Conservation (phyloP, 257 asterid genomes). For the Rubia yunnanensis region DNA sequence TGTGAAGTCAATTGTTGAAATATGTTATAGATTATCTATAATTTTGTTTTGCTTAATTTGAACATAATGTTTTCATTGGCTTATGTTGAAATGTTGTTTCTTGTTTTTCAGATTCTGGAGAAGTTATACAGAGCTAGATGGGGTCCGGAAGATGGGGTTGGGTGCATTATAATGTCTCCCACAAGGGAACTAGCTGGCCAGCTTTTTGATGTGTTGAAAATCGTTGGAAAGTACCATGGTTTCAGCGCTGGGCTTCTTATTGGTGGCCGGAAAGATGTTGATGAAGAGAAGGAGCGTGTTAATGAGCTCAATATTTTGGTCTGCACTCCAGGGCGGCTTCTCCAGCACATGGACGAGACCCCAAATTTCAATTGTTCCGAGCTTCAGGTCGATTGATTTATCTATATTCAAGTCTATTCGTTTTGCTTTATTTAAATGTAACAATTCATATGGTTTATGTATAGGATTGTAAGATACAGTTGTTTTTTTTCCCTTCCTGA, state of each 20-base stretch:
- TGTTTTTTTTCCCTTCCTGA: neutral
- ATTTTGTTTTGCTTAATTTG: neutral
- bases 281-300: constrained; percentile 73
- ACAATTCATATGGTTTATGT: neutral
- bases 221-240: constrained; percentile 78
- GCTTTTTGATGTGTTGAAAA: constrained; percentile 61
- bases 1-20: neutral
- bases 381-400: constrained; percentile 62
- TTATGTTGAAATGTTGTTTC: constrained; percentile 6
- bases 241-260: constrained; percentile 95
- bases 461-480: neutral
- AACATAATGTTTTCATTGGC: neutral
- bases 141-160: constrained; percentile 98
- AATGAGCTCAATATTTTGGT: constrained; percentile 75
- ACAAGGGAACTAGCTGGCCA: constrained; percentile 91
- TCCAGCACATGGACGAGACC: constrained; percentile 99
- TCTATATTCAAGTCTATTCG: neutral
- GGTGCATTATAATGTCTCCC: constrained; percentile 87
- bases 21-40: neutral
- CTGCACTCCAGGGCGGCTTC: constrained; percentile 96
- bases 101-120: constrained; percentile 58
- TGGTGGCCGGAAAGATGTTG: constrained; percentile 94
- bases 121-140: constrained; percentile 72
- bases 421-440: neutral
- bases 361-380: constrained; percentile 88